These are phyloP conservation scores for Coemansia sp. DNA, from an alignment of 192 early-diverging fungal genomes.

Conservation along the genomic window DNA sequence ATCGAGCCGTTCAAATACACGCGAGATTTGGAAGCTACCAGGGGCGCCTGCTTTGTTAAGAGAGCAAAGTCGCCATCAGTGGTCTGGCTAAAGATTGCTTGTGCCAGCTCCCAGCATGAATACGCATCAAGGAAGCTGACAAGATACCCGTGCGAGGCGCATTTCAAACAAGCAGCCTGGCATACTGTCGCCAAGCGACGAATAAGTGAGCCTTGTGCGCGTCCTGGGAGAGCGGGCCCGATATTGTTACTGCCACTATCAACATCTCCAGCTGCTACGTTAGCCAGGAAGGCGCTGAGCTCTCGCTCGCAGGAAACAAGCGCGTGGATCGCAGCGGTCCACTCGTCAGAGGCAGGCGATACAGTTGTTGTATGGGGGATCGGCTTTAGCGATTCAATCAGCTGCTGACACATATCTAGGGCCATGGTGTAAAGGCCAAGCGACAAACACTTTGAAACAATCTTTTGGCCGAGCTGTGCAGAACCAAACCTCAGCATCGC, in stretches of 20 bases:
- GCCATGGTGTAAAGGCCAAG: constrained; percentile 22
- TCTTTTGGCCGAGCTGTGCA: constrained; percentile 18
- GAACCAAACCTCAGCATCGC: constrained; percentile 33
- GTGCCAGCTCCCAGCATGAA: constrained; percentile 45
- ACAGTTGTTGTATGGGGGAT: background rate
- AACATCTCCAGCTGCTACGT: constrained; percentile 7
- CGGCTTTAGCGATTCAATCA: constrained; percentile 18
- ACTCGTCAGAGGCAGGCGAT: constrained; percentile 5
- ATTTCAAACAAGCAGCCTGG: constrained; percentile 28
- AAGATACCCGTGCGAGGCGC: constrained; percentile 24
- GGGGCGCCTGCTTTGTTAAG: constrained; percentile 16
- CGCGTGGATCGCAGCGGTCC: constrained; percentile 18
- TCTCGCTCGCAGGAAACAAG: constrained; percentile 32
- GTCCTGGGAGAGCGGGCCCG: background rate
- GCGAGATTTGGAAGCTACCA: background rate
- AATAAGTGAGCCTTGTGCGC: constrained; percentile 27
- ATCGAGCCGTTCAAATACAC: background rate
- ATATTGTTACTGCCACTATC: background rate
- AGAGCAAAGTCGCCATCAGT: constrained; percentile 51
- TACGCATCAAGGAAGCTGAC: constrained; percentile 30
- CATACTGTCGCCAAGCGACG: constrained; percentile 16
- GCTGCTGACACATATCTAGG: constrained; percentile 38
- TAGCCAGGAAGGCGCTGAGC: constrained; percentile 12
- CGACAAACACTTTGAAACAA: constrained; percentile 18
- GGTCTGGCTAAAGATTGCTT: constrained; percentile 38